A percentile compares a stretch with the other conserved stretches of the same genome.
Conservation (phyloP, 768 basidiomycete species). For the Lactarius tabidus region DNA sequence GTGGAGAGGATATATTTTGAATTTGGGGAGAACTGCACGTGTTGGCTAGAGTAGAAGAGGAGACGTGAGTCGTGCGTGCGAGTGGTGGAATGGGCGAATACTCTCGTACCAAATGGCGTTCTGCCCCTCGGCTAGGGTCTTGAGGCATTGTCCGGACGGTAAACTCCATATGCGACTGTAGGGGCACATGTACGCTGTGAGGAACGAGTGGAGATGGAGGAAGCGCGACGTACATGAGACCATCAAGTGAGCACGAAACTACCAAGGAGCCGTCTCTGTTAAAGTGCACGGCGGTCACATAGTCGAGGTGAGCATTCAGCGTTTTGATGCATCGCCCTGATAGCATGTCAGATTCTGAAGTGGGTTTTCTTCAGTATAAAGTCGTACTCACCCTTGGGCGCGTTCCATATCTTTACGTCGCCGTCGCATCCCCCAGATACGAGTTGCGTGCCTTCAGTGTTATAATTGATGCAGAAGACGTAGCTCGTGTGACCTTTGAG, state of each 20-base stretch:
- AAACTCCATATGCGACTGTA: slow-evolving; percentile 93
- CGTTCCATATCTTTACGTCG: slow-evolving; percentile 90
- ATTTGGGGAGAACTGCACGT: slow-evolving; percentile 93
- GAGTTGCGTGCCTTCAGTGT: slow-evolving; percentile 78
- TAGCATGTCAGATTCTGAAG: background rate
- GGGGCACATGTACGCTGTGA: slow-evolving; percentile 1
- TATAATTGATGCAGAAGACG: slow-evolving; percentile 93
- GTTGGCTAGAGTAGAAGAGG: slow-evolving; percentile 51
- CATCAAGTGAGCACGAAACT: slow-evolving; percentile 89
- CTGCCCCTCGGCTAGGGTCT: slow-evolving; percentile 89
- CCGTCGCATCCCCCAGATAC: slow-evolving; percentile 94
- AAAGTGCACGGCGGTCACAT: slow-evolving; percentile 92
- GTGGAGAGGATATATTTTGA: slow-evolving; percentile 93
- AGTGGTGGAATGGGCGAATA: slow-evolving; percentile 20
- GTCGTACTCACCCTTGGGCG: slow-evolving; percentile 58
- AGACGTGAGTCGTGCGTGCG: background rate
- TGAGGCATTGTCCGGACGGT: slow-evolving; percentile 88
- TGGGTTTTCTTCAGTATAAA: background rate
- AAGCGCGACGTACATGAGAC: slow-evolving; percentile 69
- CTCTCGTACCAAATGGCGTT: slow-evolving; percentile 67
- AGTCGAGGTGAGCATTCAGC: slow-evolving; percentile 90
- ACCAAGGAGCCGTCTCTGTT: slow-evolving; percentile 89
- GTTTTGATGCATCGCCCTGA: slow-evolving; percentile 81
- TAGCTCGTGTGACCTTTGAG: slow-evolving; percentile 81
- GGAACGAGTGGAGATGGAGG: background rate